phyloP scores from a whole-genome alignment of 2,329 filamentous ascomycete genomes.

The Exophiala alcalophila region DNA sequence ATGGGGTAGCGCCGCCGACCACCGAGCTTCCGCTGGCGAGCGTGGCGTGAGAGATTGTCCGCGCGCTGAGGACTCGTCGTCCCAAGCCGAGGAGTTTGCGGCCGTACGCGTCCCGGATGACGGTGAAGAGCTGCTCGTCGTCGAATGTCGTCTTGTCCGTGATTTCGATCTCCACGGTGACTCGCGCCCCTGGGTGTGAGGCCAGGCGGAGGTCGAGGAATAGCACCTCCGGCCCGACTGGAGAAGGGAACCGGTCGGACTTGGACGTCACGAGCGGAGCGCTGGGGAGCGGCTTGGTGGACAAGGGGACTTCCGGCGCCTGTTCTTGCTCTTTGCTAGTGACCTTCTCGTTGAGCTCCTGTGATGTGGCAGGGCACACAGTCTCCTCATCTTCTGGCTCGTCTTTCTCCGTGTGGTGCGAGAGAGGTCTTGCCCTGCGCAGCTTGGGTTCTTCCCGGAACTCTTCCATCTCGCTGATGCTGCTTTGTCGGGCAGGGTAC shows the following conservation, averaged over 20 bases:
- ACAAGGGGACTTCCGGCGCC: constrained; percentile 15
- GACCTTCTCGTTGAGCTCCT: constrained; percentile 6
- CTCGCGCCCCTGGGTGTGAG: constrained; percentile 17
- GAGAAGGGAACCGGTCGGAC: constrained; percentile 28
- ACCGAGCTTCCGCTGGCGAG: background rate
- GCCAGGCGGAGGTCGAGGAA: constrained; percentile 28
- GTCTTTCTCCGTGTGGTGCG: constrained; percentile 8
- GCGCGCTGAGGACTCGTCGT: constrained; percentile 20
- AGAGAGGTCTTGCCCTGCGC: constrained; percentile 11
- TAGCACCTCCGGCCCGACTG: constrained; percentile 25
- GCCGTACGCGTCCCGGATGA: constrained; percentile 26
- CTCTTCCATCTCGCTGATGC: constrained; percentile 21
- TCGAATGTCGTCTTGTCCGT: constrained; percentile 27
- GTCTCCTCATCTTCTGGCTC: constrained; percentile 8
- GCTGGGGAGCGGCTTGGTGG: constrained; percentile 8
- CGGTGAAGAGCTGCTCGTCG: constrained; percentile 29
- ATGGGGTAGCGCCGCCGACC: background rate
- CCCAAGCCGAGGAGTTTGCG: constrained; percentile 20
- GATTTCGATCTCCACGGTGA: constrained; percentile 25
- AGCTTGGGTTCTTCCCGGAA: background rate
- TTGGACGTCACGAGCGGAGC: constrained; percentile 7
- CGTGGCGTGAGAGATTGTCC: constrained; percentile 24
- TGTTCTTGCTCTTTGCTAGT: constrained; percentile 2
- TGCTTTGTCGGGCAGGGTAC: constrained; percentile 26
- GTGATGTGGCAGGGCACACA: background rate